Conservation (phyloP, 805 yeast species). For the Teunomyces gatunensis region DNA sequence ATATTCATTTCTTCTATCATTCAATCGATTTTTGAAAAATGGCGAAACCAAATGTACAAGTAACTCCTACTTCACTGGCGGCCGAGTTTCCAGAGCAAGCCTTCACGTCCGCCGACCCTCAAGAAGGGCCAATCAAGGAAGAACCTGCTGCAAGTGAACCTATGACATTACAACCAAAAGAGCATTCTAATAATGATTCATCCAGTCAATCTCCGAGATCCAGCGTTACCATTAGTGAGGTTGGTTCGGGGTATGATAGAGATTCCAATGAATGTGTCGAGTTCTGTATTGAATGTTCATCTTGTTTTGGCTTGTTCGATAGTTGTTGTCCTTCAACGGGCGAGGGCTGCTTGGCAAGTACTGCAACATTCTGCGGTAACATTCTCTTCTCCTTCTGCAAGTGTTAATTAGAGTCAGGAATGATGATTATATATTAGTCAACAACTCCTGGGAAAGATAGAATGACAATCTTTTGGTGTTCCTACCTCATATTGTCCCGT, state of each 20-base stretch:
- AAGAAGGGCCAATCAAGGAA: not conserved
- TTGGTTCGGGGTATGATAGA: slow-evolving; percentile 35
- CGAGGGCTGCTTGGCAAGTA: slow-evolving; percentile 37
- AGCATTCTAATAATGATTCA: slow-evolving; percentile 1
- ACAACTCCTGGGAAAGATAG: no score
- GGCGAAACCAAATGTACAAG: slow-evolving; percentile 1
- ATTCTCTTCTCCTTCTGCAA: slow-evolving; percentile 33
- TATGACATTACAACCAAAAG: slow-evolving; percentile 4
- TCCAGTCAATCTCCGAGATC: slow-evolving; percentile 10
- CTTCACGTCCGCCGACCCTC: not conserved
- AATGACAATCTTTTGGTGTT: no score
- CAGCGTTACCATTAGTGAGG: slow-evolving; percentile 21
- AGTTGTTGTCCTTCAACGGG: slow-evolving; percentile 41
- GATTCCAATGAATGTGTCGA: slow-evolving; percentile 41
- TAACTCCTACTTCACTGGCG: not conserved
- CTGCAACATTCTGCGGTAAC: slow-evolving; percentile 38
- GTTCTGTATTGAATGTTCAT: slow-evolving; percentile 35
- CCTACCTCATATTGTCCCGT: no score
- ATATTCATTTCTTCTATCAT: not conserved
- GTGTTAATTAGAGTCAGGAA: slow-evolving; percentile 13
- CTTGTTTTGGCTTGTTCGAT: slow-evolving; percentile 41
- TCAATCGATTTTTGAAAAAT: not conserved
- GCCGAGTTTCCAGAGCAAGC: not conserved
- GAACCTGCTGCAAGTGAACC: slow-evolving; percentile 6
- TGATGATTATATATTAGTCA: no score